phyloP scores from a whole-genome alignment of 2,329 filamentous ascomycete genomes.

The Drechslerella coelobrocha region DNA sequence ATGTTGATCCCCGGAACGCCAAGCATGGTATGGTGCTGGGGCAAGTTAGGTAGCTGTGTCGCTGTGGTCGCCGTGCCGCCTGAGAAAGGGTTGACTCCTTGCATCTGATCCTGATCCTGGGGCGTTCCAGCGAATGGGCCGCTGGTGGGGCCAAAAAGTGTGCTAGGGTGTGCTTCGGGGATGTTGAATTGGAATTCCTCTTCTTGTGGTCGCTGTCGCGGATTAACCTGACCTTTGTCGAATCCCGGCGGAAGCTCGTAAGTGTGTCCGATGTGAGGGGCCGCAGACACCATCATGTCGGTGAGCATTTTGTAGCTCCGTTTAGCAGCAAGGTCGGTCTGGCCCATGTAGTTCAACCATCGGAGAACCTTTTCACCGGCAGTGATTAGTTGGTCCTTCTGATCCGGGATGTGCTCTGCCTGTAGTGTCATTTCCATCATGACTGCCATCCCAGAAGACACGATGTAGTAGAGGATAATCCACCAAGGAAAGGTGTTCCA shows the following conservation, averaged over 20 bases:
- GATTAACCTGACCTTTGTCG: slow-evolving; percentile 11
- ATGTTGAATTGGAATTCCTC: too few species aligned
- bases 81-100: slow-evolving; percentile 31
- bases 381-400: slow-evolving; percentile 52
- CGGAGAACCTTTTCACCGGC: slow-evolving; percentile 53
- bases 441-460: slow-evolving; percentile 52
- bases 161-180: slow-evolving; percentile 14
- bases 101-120: slow-evolving; percentile 11
- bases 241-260: slow-evolving; percentile 29
- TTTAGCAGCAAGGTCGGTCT: slow-evolving; percentile 53
- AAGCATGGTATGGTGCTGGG: slow-evolving; percentile 36
- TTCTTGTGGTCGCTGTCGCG: too few species aligned
- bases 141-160: slow-evolving; percentile 20
- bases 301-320: slow-evolving; percentile 53
- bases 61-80: slow-evolving; percentile 14
- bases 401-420: slow-evolving; percentile 55
- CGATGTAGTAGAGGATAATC: slow-evolving; percentile 54
- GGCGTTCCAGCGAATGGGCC: slow-evolving; percentile 7
- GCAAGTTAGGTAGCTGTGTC: slow-evolving; percentile 25
- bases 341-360: slow-evolving; percentile 54
- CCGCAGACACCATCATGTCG: slow-evolving; percentile 50
- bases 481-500: slow-evolving; percentile 54
- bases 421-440: slow-evolving; percentile 52
- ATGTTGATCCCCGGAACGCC: slow-evolving; percentile 48
- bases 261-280: slow-evolving; percentile 30